A percentile compares a stretch with the other conserved stretches of the same genome.
Conservation (phyloP, 345 rosid species). For the Boechera retrofracta region DNA sequence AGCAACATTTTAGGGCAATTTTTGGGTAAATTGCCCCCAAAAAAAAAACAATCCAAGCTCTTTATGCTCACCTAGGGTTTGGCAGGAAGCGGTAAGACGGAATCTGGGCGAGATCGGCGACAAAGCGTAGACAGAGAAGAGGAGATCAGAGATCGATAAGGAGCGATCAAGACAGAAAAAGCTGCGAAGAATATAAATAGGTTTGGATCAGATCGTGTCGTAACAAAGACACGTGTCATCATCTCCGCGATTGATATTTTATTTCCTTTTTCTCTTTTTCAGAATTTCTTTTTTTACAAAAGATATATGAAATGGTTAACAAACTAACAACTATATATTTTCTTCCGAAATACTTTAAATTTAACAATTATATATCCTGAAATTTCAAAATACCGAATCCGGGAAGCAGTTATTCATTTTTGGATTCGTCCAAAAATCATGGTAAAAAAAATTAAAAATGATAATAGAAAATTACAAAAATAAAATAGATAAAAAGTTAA, state of each 20-base stretch:
- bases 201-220: constrained; percentile 88
- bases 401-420: too few relatives aligned
- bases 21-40: not conserved
- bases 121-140: constrained; percentile 38
- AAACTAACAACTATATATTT: too few relatives aligned
- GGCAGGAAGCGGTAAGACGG: constrained; percentile 19
- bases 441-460: too few relatives aligned
- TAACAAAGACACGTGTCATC: constrained; percentile 65
- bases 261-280: not conserved
- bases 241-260: constrained; percentile 43
- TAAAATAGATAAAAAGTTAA: too few relatives aligned
- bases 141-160: constrained; percentile 18
- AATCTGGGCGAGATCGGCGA: constrained; percentile 40
- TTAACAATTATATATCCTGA: too few relatives aligned
- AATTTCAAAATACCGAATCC: too few relatives aligned
- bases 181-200: constrained; percentile 93
- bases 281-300: not conserved
- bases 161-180: constrained; percentile 66
- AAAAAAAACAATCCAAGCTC: not conserved
- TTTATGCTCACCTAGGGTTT: constrained; percentile 40
- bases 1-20: constrained; percentile 3
- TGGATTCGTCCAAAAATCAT: too few relatives aligned
- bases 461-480: too few relatives aligned
- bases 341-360: too few relatives aligned
- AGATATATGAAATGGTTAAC: too few relatives aligned